These are phyloP conservation scores for Aegilops longissima DNA, from an alignment of 176 grass and related monocot genomes.

Conservation along the genomic window DNA sequence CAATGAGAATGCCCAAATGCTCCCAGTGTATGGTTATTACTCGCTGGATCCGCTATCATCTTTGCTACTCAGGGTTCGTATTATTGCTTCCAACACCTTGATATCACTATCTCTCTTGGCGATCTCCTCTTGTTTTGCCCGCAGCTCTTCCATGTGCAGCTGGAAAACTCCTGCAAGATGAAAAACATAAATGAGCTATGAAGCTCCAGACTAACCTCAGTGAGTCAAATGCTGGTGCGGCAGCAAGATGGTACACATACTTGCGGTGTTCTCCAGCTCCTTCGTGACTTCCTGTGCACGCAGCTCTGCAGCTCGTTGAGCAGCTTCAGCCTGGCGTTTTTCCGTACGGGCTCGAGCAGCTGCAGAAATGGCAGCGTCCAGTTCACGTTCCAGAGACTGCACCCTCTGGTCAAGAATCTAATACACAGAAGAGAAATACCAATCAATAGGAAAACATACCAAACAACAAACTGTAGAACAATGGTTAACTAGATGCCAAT, in stretches of 20 bases:
- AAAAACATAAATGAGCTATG: slow-evolving; percentile 24
- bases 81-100: slow-evolving; percentile 94
- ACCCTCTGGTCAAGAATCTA: slow-evolving; percentile 91
- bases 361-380: slow-evolving; percentile 83
- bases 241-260: slow-evolving; percentile 38
- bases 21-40: slow-evolving; percentile 11
- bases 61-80: slow-evolving; percentile 81
- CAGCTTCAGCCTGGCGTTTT: slow-evolving; percentile 87
- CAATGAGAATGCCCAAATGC: neutral
- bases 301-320: slow-evolving; percentile 69
- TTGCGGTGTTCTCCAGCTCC: slow-evolving; percentile 95
- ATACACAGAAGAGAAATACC: neutral
- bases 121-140: slow-evolving; percentile 89
- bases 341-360: slow-evolving; percentile 87
- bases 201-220: neutral
- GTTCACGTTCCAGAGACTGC: slow-evolving; percentile 83
- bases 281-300: slow-evolving; percentile 70
- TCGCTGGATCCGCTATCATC: slow-evolving; percentile 50
- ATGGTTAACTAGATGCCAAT: neutral
- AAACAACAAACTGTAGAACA: neutral
- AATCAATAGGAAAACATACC: neutral
- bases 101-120: slow-evolving; percentile 84
- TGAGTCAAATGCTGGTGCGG: neutral
- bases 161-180: slow-evolving; percentile 69
- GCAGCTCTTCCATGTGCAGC: slow-evolving; percentile 93